Evolutionary conservation across 202 grass and related monocot species (phyloP).

Genomic region (Brachypodium distachyon): DNA sequence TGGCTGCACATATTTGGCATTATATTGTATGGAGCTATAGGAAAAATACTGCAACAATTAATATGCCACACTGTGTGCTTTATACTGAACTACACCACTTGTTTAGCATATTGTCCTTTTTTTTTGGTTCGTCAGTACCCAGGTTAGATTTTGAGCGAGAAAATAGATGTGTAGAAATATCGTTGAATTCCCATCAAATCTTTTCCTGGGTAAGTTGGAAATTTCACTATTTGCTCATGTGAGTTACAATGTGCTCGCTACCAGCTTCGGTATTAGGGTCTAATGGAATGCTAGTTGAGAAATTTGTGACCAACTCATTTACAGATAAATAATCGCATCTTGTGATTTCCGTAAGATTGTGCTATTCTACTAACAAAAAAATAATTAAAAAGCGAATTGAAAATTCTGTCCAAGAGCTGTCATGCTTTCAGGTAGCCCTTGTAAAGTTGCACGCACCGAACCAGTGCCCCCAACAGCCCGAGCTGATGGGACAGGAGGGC

Average conservation of each 20-base stretch:
- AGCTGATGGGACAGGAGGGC: no score
- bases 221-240: not conserved
- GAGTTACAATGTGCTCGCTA: not conserved
- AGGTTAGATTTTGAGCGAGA: not conserved
- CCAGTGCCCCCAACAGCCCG: no score
- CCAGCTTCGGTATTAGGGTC: not conserved
- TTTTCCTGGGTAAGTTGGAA: not conserved
- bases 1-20: no score
- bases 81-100: not conserved
- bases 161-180: not conserved
- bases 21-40: not conserved
- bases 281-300: not conserved
- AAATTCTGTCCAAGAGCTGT: no score
- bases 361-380: not conserved
- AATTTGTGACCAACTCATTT: not conserved
- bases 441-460: no score
- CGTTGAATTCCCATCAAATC: not conserved
- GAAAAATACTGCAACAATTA: not conserved
- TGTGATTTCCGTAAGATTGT: not conserved
- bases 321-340: not conserved
- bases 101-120: not conserved
- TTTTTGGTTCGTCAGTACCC: not conserved
- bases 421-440: no score
- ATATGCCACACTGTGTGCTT: not conserved
- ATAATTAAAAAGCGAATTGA: no score